Evolutionary conservation across 1,139 yeast species (phyloP).

Genomic region (Candida anutae): DNA sequence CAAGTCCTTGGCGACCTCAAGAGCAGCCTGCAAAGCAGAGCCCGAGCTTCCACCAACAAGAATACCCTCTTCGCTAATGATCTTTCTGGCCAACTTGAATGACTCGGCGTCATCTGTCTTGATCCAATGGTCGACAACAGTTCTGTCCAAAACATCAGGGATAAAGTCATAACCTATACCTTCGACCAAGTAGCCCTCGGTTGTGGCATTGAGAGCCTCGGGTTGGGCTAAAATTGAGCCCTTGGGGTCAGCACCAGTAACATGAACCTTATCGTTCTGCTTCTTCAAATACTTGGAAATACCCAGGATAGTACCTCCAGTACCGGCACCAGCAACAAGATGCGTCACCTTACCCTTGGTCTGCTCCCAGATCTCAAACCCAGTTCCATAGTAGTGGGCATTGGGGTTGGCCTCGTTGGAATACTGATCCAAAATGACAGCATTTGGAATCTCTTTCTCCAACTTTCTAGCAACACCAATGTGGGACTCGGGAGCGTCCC

Average conservation of each 20-base stretch:
- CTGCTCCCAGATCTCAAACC: conserved; percentile 81
- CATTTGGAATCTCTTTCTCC: conserved; percentile 79
- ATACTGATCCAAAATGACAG: conserved; percentile 81
- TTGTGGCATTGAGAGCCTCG: conserved; percentile 56
- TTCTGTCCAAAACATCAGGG: conserved; percentile 72
- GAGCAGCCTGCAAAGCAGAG: conserved; percentile 74
- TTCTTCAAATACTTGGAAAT: conserved; percentile 71
- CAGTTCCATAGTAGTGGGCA: conserved; percentile 83
- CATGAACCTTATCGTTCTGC: conserved; percentile 52
- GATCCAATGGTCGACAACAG: conserved; percentile 68
- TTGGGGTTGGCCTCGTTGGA: conserved; percentile 71
- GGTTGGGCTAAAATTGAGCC: conserved; percentile 85
- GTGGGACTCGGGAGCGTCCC: conserved; percentile 89
- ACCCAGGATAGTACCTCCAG: conserved; percentile 81
- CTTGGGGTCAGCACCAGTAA: conserved; percentile 80
- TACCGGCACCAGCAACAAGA: conserved; percentile 87
- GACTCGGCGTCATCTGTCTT: conserved; percentile 83
- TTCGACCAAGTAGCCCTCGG: conserved; percentile 70
- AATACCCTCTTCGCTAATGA: conserved; percentile 80
- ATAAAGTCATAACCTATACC: conserved; percentile 90
- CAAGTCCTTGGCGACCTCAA: conserved; percentile 61
- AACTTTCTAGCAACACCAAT: conserved; percentile 81
- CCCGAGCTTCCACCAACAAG: conserved; percentile 89
- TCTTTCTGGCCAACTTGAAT: conserved; percentile 73
- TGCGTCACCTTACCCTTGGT: conserved; percentile 66